Evolutionary conservation across 169 alveolate genomes (phyloP).

Genomic region (Cryptosporidium xiaoi): DNA sequence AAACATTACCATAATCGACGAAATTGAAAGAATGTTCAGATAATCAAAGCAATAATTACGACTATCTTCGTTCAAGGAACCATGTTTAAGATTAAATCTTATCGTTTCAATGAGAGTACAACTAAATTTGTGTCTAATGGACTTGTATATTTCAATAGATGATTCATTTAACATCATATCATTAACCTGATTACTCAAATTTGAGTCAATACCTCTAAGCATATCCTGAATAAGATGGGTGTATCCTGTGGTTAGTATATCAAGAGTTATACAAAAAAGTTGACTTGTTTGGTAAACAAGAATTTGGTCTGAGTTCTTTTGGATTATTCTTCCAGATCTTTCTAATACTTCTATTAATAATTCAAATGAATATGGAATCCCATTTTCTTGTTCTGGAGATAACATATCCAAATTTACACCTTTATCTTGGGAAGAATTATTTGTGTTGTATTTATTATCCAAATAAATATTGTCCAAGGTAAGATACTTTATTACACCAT

Average conservation of each 20-base stretch:
- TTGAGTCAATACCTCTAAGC: slow-evolving; percentile 24
- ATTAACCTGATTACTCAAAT: neutral
- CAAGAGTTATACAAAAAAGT: slow-evolving; percentile 24
- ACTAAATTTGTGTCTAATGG: slow-evolving; percentile 58
- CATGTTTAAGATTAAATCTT: slow-evolving; percentile 32
- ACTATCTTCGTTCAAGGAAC: neutral
- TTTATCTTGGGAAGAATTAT: slow-evolving; percentile 7
- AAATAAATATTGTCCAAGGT: slow-evolving; percentile 25
- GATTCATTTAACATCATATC: neutral
- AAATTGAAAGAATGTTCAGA: slow-evolving; percentile 55
- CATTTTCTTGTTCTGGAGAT: slow-evolving; percentile 65
- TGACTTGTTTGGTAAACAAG: slow-evolving; percentile 43
- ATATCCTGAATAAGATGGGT: slow-evolving; percentile 69
- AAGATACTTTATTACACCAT: slow-evolving; percentile 41
- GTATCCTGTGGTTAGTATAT: slow-evolving; percentile 62
- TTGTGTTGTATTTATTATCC: neutral
- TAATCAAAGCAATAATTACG: slow-evolving; percentile 8
- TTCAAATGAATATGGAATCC: slow-evolving; percentile 52
- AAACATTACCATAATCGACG: slow-evolving; percentile 39
- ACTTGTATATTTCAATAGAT: slow-evolving; percentile 15
- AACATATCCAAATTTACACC: neutral
- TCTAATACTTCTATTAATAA: slow-evolving; percentile 47
- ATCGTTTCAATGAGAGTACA: slow-evolving; percentile 24
- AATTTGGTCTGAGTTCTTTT: neutral
- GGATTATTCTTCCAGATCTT: slow-evolving; percentile 66